These are phyloP conservation scores for Mucor piriformis DNA, from an alignment of 371 early-diverging fungal species.

Conservation along the genomic window DNA sequence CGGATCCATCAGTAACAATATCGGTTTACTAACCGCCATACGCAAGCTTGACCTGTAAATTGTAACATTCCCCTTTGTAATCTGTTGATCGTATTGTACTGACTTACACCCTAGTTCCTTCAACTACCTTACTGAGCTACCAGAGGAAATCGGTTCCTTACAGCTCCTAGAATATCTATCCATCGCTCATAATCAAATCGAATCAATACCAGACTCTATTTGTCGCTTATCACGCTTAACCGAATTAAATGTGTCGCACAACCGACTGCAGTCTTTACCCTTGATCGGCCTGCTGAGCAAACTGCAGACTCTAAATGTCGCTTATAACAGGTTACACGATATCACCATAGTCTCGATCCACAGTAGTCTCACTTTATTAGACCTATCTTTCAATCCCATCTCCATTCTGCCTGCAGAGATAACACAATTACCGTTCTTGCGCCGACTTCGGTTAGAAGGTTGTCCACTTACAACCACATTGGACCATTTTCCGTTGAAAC, in stretches of 20 bases:
- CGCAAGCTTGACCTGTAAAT: slow-evolving; percentile 36
- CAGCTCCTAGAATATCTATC: slow-evolving; percentile 59
- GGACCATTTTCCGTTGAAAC: slow-evolving; percentile 19
- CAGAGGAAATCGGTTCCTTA: slow-evolving; percentile 69
- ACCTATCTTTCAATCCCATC: slow-evolving; percentile 69
- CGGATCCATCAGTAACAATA: slow-evolving; percentile 17
- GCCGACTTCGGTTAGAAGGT: slow-evolving; percentile 55
- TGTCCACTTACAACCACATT: slow-evolving; percentile 39
- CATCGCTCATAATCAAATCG: slow-evolving; percentile 61
- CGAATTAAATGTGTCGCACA: slow-evolving; percentile 57
- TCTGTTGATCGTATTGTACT: background rate
- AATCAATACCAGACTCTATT: slow-evolving; percentile 65
- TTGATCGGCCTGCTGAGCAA: slow-evolving; percentile 30
- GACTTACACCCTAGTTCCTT: slow-evolving; percentile 32
- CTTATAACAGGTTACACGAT: slow-evolving; percentile 23
- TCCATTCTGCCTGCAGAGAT: slow-evolving; percentile 32
- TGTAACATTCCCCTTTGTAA: no score
- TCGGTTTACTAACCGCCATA: slow-evolving; percentile 28
- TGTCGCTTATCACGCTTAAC: slow-evolving; percentile 59
- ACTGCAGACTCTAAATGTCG: slow-evolving; percentile 25
- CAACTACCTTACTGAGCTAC: slow-evolving; percentile 62
- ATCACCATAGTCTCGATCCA: slow-evolving; percentile 70
- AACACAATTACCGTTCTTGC: slow-evolving; percentile 55
- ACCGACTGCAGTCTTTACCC: slow-evolving; percentile 44
- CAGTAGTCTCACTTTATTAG: slow-evolving; percentile 59